Base-by-base conservation (phyloP, 2,329 filamentous ascomycete species). In the Phialophora verrucosa region DNA sequence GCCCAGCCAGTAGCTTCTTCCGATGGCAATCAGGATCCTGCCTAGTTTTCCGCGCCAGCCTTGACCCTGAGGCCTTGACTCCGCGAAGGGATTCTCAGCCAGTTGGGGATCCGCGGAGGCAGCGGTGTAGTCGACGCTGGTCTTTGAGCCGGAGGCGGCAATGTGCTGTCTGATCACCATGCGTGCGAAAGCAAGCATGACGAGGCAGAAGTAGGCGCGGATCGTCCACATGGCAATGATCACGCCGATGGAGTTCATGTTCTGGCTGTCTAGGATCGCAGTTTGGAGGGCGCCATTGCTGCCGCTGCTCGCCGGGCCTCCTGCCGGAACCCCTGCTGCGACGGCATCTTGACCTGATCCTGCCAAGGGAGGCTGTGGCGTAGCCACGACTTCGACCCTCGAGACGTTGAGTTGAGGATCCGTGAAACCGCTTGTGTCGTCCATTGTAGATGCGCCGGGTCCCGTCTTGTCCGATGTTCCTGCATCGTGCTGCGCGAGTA, bases 181-280 rank as follows among this genome's bases (percentile, higher is more conserved):
- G 69, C 92, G 87, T 3, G 93, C 92, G 77, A 91, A 95, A 6
- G 91, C 88, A 79, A 96, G 88, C 76, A 96, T 88, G 62, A 97
- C 85, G 44, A 97, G 82, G 71, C 91, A 87, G 73, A 96, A 93
- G 81, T 97, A 97, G 32, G 93, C 78, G 32, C 93, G 86, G 49
- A 96, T 82, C 12, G 90, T 82, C 79, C 90, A 96, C 69, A 97
- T 85, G 1, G 85, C 78, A 35, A 86, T 84, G 67, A 97, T 91
- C 62, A 96, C 83, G 11, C 89, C 82, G 77, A 97, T 90, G 78
- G 91, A 94, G 68, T 91, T 89, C 73, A 91, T 84, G 75, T 84
- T 88, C 74, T 90, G 88, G 69, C 89, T 84, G 17, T 67, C 66
- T 68, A 87, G 82, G n/a, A 91, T 80, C 73, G 88, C 83, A 78